These are phyloP conservation scores for Candida schatavii DNA, from an alignment of 805 yeast genomes.

Conservation along the genomic window DNA sequence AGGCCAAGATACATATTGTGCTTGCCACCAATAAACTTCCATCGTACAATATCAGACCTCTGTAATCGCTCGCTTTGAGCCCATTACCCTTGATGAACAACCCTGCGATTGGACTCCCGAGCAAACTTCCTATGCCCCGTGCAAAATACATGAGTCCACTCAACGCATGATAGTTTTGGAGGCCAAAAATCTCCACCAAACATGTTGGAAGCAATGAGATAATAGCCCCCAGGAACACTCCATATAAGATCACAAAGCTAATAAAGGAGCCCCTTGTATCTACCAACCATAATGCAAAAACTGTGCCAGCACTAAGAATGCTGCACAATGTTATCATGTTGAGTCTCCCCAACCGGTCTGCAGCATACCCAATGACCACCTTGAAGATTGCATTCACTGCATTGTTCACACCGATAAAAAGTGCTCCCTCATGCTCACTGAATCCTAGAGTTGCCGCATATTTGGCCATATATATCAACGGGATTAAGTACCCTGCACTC, in stretches of 20 bases:
- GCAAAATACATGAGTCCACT: constrained; percentile 31
- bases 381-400: constrained; percentile 26
- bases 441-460: constrained; percentile 30
- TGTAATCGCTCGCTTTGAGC: constrained; percentile 15
- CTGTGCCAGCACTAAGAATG: constrained; percentile 12
- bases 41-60: constrained; percentile 24
- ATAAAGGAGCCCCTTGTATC: constrained; percentile 21
- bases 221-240: constrained; percentile 34
- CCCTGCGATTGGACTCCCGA: constrained; percentile 37
- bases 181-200: constrained; percentile 30
- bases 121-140: constrained; percentile 30
- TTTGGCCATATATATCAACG: constrained; percentile 32
- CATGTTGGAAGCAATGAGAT: constrained; percentile 31
- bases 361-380: constrained; percentile 15
- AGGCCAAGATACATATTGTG: constrained; percentile 12
- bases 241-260: constrained; percentile 30
- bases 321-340: constrained; percentile 18
- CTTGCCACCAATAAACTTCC: constrained; percentile 20
- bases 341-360: constrained; percentile 17
- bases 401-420: constrained; percentile 33
- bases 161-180: constrained; percentile 27
- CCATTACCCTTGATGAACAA: constrained; percentile 18
- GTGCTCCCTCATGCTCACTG: constrained; percentile 25
- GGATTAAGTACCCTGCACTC: constrained; percentile 33
- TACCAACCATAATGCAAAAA: constrained; percentile 20